Base-by-base conservation (phyloP, 2,329 filamentous ascomycete species). In the Scedosporium apiospermum region DNA sequence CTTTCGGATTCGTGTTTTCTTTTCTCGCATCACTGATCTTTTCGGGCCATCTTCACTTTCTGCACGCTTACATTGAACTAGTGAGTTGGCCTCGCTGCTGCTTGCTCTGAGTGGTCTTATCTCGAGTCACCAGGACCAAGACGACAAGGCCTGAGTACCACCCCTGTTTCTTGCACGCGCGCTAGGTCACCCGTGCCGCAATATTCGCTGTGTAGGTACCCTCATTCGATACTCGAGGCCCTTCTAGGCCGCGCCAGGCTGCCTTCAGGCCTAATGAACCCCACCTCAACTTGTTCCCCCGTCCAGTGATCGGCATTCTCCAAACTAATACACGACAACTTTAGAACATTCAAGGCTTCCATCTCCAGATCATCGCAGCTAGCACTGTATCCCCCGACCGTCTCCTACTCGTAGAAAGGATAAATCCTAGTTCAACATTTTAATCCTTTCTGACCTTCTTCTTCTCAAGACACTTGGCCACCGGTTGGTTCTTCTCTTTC, bases 401-500 rank as follows among this genome's bases (percentile, higher is more conserved):
- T 55, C 51, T 26, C 21, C 2, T 3, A 14, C 21, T 26, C 12
- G 18, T 2, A 18, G 23, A 23, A 55, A 12, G 51, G 23, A 23
- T 14, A 27, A 55, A 55, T 55, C 12, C 12, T 23, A 23, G 23
- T 53, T 46, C 42, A 12, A 26, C 58, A 18, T 30, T 61, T 61
- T 42, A n/a, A 53, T 53, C 38, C n/a, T 51, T 26, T 18, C 12
- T 61, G 34, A 34, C 27, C 9, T 12, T 38, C 34, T 38, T 38
- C 34, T 53, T 18, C n/a, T 51, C 26, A 23, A 44, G 23, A 26
- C 21, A n/a, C 59, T 60, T 27, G 30, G 26, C 30, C 44, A 61
- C 59, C 41, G 59, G 59, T 61, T 61, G 59, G 59, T 58, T 58
- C 30, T 51, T 60, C 63, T 51, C 41, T 49, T 41, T 60, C 12